Base-by-base conservation (phyloP, 1,284 basidiomycete genomes). In the Leccinum olivaceoglutinosum region DNA sequence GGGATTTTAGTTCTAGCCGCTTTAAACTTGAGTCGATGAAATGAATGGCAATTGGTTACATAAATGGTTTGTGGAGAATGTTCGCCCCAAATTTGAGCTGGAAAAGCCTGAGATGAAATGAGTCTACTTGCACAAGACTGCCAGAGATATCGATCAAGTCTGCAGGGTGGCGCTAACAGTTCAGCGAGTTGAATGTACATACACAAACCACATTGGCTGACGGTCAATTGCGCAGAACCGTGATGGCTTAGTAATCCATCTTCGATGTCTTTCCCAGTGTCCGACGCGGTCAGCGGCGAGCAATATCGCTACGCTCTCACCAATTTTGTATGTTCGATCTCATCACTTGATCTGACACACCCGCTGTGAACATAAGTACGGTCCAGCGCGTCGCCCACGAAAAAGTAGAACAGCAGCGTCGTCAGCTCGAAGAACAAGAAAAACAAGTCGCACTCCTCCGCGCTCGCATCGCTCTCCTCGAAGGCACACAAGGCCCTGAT, bases 401-500 rank as follows among this genome's bases (percentile, higher is more conserved):
- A 74, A 90, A 90, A 74, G 91, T 93, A 67, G 91, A 93, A 70
- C 84, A 89, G 68, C 90, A 93, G 70, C 80, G 91, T 7, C 69
- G 72, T 4, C 90, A 93, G 68, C 82, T 93, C 46, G 87, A 92
- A 69, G 87, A 91, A 72, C 91, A 93, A 73, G 91, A 93, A 68
- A 81, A 85, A 69, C 90, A 92, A 70, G 86, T 92, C 58, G 89
- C 90, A 2, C 77, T 82, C 54, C 80, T 93, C 36, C 80, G 88
- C 57, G 81, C 81, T 2, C 84, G 90, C 46, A 91, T 93, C 68
- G 80, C 85, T 10, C 74, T 87, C 4, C 80, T 93, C 55, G 91
- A 93, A 74, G 91, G 91, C 9, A 80, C 78, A 41, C 18, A 21
- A 21, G 46, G 46, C 29, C 29, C 29, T 29, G 29, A 29, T 3